Evolutionary conservation across 1,284 basidiomycete genomes (phyloP), one percentile per base, ranked within the genome.

Genomic region (Microbotryomycetes sp.): DNA sequence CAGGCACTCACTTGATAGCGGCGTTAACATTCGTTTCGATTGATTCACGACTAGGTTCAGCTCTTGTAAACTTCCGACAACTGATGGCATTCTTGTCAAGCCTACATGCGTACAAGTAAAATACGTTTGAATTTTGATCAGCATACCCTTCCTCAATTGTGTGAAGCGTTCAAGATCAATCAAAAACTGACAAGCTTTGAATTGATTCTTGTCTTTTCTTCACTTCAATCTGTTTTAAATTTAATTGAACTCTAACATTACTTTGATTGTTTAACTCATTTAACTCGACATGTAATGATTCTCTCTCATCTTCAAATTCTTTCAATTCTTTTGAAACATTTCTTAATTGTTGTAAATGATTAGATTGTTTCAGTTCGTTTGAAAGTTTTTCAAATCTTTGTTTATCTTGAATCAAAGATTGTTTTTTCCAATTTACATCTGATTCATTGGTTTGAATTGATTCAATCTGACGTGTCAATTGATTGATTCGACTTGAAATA

Each of bases 221-320:
- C 32, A 85, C 74, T 66, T 92, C 89, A 0, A 78, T 79, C 62
- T 84, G 80, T 73, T 91, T 89, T 64, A 96, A 74, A 46, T 86
- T 83, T 50, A 97, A 76, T 69, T 85, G 86, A 1, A 92, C 92
- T 45, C 93, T 81, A 1, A 84, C 80, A 65, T 93, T 89, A 0
- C 89, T 86, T 73, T 97, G 91, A 45, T 84, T 74, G 71, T 86
- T 92, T 62, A 97, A 76, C 1, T 80, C 77, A 32, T 83, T 81
- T 51, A 94, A 79, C 70, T 97, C 92, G 0, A 76, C 69, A 60
- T 85, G 89, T 59, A 92, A 76, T 26, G 77, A 76, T 31, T 94
- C 91, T 28, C 88, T 81, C 54, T 80, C 80, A 29, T 84, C 82
- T 67, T 97, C 91, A 62, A 90, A 79, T 31, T 74, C 74, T 31